phyloP scores from a whole-genome alignment of 129 eudicot species.

The Daucus carota region DH1_v3.0 NC_030383.2:61024001-61024500 shows the following conservation, averaged over 20 bases:
- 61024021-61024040: background rate
- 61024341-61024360: background rate
- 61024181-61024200: background rate
- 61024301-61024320: background rate
- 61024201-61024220: background rate
- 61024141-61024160: background rate
- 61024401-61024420: background rate
- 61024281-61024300: background rate
- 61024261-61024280: background rate
- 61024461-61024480: conserved; percentile 6
- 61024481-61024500: conserved; percentile 44
- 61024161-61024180: background rate
- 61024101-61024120: conserved; percentile 70
- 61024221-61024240: background rate
- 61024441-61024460: conserved; percentile 8
- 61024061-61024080: conserved; percentile 55
- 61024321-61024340: background rate
- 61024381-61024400: background rate
- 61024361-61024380: background rate
- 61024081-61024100: conserved; percentile 93
- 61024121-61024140: conserved; percentile 74
- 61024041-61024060: conserved; percentile 8
- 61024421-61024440: background rate
- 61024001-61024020: background rate
- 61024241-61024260: background rate